phyloP scores from a whole-genome alignment of 139 green algal genomes.

The Chlamydomonas sp. region DNA sequence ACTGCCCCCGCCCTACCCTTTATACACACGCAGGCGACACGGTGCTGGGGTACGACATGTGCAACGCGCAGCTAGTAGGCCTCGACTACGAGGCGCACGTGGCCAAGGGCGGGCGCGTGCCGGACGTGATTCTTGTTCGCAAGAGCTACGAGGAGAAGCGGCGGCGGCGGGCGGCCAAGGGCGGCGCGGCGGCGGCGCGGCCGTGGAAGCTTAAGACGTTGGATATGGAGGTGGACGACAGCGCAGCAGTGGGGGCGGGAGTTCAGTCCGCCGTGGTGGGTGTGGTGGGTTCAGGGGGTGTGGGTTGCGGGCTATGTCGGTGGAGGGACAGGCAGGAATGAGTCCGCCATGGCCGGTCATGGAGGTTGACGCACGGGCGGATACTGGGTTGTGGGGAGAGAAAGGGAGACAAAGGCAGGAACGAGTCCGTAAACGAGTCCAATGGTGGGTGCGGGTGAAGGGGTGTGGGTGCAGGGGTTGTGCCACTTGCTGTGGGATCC shows the following conservation, averaged over 20 bases:
- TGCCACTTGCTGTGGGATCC: no score
- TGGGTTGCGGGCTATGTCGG: no score
- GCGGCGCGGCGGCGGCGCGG: conserved; percentile 54
- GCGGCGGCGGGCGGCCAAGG: conserved; percentile 51
- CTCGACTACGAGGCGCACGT: conserved; percentile 81
- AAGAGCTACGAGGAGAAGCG: conserved; percentile 95
- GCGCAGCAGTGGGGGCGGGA: background rate
- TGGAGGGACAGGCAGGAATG: no score
- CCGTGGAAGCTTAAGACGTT: conserved; percentile 86
- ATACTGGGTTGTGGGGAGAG: no score
- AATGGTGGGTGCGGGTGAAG: no score
- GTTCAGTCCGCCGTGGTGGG: background rate
- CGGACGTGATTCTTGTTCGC: conserved; percentile 92
- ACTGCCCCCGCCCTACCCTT: background rate
- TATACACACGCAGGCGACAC: conserved; percentile 69
- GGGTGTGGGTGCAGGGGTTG: no score
- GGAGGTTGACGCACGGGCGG: no score
- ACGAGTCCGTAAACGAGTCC: no score
- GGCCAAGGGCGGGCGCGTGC: conserved; percentile 69
- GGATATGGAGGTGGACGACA: conserved; percentile 72
- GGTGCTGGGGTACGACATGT: conserved; percentile 91
- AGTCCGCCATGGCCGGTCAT: no score
- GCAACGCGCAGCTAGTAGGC: conserved; percentile 79
- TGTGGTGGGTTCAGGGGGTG: no score
- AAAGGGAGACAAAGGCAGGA: no score